Conservation (phyloP, 805 yeast species). For the Tetrapisispora pingtungensis region DNA sequence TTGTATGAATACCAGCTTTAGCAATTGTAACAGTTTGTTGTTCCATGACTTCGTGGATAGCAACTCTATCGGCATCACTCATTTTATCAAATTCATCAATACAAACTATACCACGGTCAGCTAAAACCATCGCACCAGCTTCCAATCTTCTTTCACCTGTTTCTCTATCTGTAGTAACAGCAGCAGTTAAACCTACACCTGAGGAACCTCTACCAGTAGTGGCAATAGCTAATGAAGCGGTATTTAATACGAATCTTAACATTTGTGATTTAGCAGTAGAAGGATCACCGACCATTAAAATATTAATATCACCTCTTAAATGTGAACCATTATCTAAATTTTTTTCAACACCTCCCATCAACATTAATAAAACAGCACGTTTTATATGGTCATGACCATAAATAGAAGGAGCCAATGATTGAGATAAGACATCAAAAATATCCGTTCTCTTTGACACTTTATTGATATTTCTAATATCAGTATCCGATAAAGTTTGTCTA, state of each 20-base stretch:
- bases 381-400: slow-evolving; percentile 89
- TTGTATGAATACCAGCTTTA: slow-evolving; percentile 95
- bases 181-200: slow-evolving; percentile 98
- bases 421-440: slow-evolving; percentile 69
- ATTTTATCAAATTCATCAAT: slow-evolving; percentile 98
- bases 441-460: slow-evolving; percentile 58
- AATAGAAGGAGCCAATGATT: slow-evolving; percentile 90
- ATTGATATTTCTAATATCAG: slow-evolving; percentile 80
- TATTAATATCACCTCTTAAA: slow-evolving; percentile 93
- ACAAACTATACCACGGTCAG: slow-evolving; percentile 95
- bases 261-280: slow-evolving; percentile 97
- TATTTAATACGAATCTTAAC: slow-evolving; percentile 84
- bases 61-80: slow-evolving; percentile 94
- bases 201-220: slow-evolving; percentile 99
- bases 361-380: slow-evolving; percentile 80
- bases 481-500: slow-evolving; percentile 57
- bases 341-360: slow-evolving; percentile 90
- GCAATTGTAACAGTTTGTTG: slow-evolving; percentile 98
- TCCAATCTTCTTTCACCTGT: slow-evolving; percentile 94
- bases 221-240: slow-evolving; percentile 92
- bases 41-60: slow-evolving; percentile 99
- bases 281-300: slow-evolving; percentile 97
- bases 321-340: slow-evolving; percentile 92
- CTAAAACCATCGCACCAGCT: slow-evolving; percentile 99
- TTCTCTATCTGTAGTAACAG: slow-evolving; percentile 91